Conservation (phyloP, 495 filamentous ascomycete species). For the Coniosporium apollinis region DNA sequence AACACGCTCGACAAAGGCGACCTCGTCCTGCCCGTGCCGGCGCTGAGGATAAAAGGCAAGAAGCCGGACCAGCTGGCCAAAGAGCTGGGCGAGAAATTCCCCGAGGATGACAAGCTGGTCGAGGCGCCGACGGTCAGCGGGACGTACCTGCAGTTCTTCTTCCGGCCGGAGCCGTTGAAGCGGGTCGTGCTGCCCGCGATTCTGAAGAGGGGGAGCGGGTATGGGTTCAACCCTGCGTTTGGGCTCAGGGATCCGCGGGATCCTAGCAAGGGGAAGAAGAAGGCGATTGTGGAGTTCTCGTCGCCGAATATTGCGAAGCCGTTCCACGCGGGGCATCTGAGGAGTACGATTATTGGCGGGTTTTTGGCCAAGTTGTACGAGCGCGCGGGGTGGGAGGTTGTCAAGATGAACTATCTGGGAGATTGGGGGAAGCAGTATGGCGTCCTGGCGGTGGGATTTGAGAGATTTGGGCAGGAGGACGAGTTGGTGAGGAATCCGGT, state of each 20-base stretch:
- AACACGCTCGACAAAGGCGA: slow-evolving; percentile 78
- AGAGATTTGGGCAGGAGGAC: slow-evolving; percentile 45
- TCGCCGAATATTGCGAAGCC: slow-evolving; percentile 64
- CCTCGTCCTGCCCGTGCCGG: slow-evolving; percentile 59
- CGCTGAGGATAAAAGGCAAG: slow-evolving; percentile 64
- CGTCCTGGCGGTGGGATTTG: slow-evolving; percentile 49
- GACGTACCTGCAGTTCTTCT: slow-evolving; percentile 70
- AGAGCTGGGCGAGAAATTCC: slow-evolving; percentile 58
- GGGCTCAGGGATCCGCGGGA: slow-evolving; percentile 18
- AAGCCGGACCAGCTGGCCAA: slow-evolving; percentile 56
- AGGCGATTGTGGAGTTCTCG: slow-evolving; percentile 46
- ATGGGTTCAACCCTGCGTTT: slow-evolving; percentile 24
- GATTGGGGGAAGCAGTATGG: slow-evolving; percentile 70
- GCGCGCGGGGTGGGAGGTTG: slow-evolving; percentile 54
- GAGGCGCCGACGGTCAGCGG: slow-evolving; percentile 44
- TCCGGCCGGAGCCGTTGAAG: slow-evolving; percentile 26
- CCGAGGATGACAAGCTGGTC: slow-evolving; percentile 59
- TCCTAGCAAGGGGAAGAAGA: slow-evolving; percentile 22
- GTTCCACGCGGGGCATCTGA: slow-evolving; percentile 56
- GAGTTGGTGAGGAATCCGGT: slow-evolving; percentile 44
- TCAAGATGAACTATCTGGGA: slow-evolving; percentile 58
- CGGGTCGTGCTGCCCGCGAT: slow-evolving; percentile 29
- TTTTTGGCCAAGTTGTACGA: slow-evolving; percentile 54
- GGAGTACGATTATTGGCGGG: slow-evolving; percentile 61
- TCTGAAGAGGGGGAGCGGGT: slow-evolving; percentile 20